Evolutionary conservation across 2,329 filamentous ascomycete species (phyloP).

Genomic region (Pyricularia sp.): DNA sequence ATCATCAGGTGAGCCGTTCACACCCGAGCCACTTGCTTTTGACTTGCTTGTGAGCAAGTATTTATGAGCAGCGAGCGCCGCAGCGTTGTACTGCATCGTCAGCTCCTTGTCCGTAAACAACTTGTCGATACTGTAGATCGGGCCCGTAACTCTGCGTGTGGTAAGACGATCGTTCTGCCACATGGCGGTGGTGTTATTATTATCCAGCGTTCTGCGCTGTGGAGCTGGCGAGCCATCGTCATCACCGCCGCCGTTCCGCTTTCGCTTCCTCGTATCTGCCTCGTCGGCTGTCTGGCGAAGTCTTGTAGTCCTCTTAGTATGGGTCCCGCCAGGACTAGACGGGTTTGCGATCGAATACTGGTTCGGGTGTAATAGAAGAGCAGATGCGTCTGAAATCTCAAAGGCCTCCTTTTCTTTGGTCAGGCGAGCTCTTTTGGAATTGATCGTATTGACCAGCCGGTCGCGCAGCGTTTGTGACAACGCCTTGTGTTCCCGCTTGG

Average conservation of each 20-base stretch:
- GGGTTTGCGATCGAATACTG: conserved; percentile 60
- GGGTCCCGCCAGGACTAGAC: conserved; percentile 52
- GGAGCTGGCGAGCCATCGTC: conserved; percentile 56
- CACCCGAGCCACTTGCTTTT: conserved; percentile 27
- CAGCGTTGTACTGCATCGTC: conserved; percentile 53
- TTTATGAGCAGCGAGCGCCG: conserved; percentile 52
- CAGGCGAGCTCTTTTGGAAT: conserved; percentile 54
- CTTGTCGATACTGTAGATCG: conserved; percentile 58
- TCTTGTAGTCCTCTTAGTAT: conserved; percentile 54
- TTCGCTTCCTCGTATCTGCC: conserved; percentile 51
- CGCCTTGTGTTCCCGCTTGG: conserved; percentile 50
- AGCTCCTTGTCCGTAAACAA: conserved; percentile 64
- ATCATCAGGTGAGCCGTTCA: conserved; percentile 36
- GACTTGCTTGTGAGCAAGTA: conserved; percentile 49
- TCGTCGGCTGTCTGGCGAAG: conserved; percentile 54
- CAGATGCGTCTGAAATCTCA: conserved; percentile 57
- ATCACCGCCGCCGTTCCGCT: conserved; percentile 45
- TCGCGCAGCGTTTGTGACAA: conserved; percentile 54
- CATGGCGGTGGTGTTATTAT: conserved; percentile 47
- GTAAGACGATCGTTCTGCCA: conserved; percentile 54
- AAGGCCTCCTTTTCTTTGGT: conserved; percentile 59
- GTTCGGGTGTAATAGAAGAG: conserved; percentile 56
- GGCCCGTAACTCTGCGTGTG: conserved; percentile 45
- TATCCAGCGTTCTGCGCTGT: conserved; percentile 44
- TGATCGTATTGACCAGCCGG: conserved; percentile 57